Evolutionary conservation across 2,329 filamentous ascomycete species (phyloP), one percentile per base, ranked within the genome.

Genomic region (Coniochaeta hoffmannii): DNA sequence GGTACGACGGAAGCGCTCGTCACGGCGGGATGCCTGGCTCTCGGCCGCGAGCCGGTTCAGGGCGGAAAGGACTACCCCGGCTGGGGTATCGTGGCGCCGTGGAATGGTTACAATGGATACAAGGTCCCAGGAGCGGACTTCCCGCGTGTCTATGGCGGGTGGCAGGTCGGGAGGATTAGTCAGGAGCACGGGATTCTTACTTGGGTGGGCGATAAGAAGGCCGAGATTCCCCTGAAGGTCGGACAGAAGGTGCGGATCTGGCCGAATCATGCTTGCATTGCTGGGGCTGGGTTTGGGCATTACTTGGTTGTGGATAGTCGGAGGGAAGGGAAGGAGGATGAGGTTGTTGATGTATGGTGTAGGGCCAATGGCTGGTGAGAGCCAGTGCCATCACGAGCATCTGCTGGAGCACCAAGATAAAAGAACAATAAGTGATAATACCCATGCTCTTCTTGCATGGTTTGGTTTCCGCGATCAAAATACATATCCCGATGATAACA

Each of bases 251-350:
- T 92, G 26, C 76, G 83, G 56, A 73, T 93, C 8, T 92, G 86
- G 83, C 88, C 89, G 0, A 93, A 93, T 63, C 89, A 94, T 71
- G 83, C 88, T 34, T 94, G 89, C 66, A 86, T 93, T 61, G 81
- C 88, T 1, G 85, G 87, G 0, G 85, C 84, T 0, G 81, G 82
- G 28, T 89, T 86, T 70, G 83, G 79, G 1, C 89, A 83, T 77
- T 94, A 90, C 70, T 72, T 90, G 19, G 73, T 93, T 32, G 82
- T 92, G 1, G 88, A 93, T 68, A 83, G 81, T 28, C 74, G 78
- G 53, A 70, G 68, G 15, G 70, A 74, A 53, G 77, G 76, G 0
- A 73, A 74, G 22, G 77, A 82, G 61, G 76, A 85, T 57, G 77
- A 81, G 62, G 77, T 89, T 58, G 75, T 89, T n/a, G 89, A 93